These are phyloP conservation scores for Leccinum rimulosum DNA, from an alignment of 768 basidiomycete genomes.

Conservation along the genomic window DNA sequence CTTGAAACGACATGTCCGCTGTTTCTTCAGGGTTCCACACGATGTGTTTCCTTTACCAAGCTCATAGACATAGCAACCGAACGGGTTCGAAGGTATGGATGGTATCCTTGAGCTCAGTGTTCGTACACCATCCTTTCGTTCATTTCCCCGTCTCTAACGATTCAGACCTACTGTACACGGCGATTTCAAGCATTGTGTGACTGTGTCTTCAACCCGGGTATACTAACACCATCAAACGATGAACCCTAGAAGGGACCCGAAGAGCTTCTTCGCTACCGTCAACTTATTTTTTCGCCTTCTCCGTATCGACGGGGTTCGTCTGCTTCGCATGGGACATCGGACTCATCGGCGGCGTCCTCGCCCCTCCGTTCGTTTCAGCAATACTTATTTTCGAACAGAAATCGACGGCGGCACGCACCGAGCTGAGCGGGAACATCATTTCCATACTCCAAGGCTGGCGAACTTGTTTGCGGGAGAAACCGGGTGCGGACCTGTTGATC, in stretches of 20 bases:
- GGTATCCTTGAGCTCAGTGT: too few species aligned
- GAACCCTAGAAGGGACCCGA: slow-evolving; percentile 20
- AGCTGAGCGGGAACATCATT: slow-evolving; percentile 37
- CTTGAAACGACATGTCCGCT: too few species aligned
- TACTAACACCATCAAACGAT: slow-evolving; percentile 4
- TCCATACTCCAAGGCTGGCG: slow-evolving; percentile 37
- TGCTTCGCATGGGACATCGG: slow-evolving; percentile 40
- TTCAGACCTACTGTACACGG: too few species aligned
- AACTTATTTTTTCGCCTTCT: slow-evolving; percentile 35
- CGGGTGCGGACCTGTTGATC: neutral
- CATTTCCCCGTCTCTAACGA: too few species aligned
- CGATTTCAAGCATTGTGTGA: too few species aligned
- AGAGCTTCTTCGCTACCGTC: slow-evolving; percentile 27
- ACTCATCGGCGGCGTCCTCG: slow-evolving; percentile 36
- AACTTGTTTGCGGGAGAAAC: slow-evolving; percentile 1
- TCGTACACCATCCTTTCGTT: too few species aligned
- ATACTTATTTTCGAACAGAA: slow-evolving; percentile 28
- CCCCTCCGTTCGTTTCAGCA: slow-evolving; percentile 34
- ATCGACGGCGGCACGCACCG: slow-evolving; percentile 21
- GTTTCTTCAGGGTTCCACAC: too few species aligned
- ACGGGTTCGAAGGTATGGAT: too few species aligned
- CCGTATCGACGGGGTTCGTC: slow-evolving; percentile 33
- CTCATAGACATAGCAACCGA: too few species aligned
- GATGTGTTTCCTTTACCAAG: too few species aligned
- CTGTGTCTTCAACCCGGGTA: neutral